Evolutionary conservation across 495 filamentous ascomycete species (phyloP).

Genomic region (Lichenothelia convexa): DNA sequence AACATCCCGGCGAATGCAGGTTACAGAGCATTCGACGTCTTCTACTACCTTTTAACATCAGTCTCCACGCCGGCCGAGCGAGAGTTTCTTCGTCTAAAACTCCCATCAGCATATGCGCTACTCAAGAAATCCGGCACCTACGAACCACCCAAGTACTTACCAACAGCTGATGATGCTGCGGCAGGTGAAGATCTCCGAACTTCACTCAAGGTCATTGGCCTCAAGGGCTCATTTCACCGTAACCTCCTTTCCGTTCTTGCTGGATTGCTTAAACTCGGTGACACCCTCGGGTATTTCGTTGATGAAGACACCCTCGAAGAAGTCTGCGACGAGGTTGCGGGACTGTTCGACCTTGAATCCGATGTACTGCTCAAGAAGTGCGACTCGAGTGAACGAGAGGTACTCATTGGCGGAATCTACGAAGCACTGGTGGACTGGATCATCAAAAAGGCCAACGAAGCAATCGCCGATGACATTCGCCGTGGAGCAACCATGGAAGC

Average conservation of each 20-base stretch:
- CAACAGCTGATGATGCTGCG: constrained; percentile 83
- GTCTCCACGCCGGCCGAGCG: constrained; percentile 79
- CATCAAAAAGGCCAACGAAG: constrained; percentile 71
- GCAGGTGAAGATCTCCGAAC: constrained; percentile 81
- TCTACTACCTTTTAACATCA: constrained; percentile 87
- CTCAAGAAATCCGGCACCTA: constrained; percentile 73
- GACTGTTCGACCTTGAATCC: constrained; percentile 69
- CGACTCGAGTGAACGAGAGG: constrained; percentile 63
- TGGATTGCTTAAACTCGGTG: constrained; percentile 76
- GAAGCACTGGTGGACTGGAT: constrained; percentile 95
- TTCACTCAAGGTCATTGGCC: constrained; percentile 71
- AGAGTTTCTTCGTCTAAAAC: constrained; percentile 74
- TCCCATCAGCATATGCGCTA: constrained; percentile 57
- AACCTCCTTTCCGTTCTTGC: constrained; percentile 70
- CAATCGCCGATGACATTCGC: constrained; percentile 59
- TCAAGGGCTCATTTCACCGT: constrained; percentile 66
- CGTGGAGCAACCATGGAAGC: constrained; percentile 40
- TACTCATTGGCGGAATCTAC: constrained; percentile 71
- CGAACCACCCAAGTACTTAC: constrained; percentile 71
- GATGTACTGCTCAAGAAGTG: constrained; percentile 64
- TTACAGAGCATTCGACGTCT: constrained; percentile 91
- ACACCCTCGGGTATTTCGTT: constrained; percentile 67
- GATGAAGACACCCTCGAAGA: constrained; percentile 75
- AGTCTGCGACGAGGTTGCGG: constrained; percentile 77
- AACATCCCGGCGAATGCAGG: constrained; percentile 63